Conservation (phyloP, 1,284 basidiomycete species). For the Rhizoctonia solani region DNA sequence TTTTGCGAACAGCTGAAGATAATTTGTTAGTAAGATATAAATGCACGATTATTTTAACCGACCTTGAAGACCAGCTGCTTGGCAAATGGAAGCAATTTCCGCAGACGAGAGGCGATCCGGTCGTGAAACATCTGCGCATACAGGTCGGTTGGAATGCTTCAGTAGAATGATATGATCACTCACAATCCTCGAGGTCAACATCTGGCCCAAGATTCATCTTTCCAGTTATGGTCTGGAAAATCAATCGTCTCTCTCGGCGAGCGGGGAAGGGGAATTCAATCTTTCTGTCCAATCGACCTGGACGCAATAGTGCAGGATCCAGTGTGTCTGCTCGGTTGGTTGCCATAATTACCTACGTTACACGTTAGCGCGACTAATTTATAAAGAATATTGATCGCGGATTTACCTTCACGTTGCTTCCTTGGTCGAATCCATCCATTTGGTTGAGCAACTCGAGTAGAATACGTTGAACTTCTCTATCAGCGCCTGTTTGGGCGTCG, state of each 20-base stretch:
- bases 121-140: conserved; percentile 81
- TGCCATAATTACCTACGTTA: conserved; percentile 90
- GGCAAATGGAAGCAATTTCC: conserved; percentile 94
- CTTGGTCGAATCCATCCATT: conserved; percentile 99
- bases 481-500: conserved; percentile 98
- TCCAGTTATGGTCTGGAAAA: conserved; percentile 96
- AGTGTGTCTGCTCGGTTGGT: conserved; percentile 96
- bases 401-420: conserved; percentile 94
- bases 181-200: conserved; percentile 98
- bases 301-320: conserved; percentile 95
- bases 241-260: conserved; percentile 92
- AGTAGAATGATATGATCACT: conserved; percentile 45
- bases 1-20: conserved; percentile 86
- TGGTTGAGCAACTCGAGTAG: conserved; percentile 98
- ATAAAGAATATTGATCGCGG: background rate
- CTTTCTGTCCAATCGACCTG: conserved; percentile 96
- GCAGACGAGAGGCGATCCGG: conserved; percentile 96
- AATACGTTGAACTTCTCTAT: conserved; percentile 99
- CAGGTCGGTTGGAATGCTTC: background rate
- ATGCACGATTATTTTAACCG: conserved; percentile 37
- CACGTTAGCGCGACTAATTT: background rate
- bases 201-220: conserved; percentile 99
- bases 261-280: conserved; percentile 98
- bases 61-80: conserved; percentile 98
- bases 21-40: background rate